Percentiles rank a stretch among this genome's conserved stretches.
These are phyloP conservation scores for Apiotrichum laibachii DNA, from an alignment of 1,284 basidiomycete genomes.

Conservation along the genomic window DNA sequence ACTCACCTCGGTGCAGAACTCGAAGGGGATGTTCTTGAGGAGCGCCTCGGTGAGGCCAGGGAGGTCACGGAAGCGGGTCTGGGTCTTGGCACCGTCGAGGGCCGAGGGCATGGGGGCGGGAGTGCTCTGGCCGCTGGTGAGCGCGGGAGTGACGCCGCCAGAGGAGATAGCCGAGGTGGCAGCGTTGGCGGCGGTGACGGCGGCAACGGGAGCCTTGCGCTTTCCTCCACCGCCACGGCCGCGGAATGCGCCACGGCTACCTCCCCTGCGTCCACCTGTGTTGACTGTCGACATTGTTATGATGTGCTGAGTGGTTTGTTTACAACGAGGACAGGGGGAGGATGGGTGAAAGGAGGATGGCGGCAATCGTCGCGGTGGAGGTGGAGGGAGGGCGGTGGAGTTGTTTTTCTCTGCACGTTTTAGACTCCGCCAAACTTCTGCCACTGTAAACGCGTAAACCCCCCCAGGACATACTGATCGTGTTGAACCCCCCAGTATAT, in stretches of 20 bases:
- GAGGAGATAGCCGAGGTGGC: constrained; percentile 8
- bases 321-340: not conserved
- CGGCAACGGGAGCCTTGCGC: constrained; percentile 4
- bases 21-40: constrained; percentile 42
- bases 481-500: too few species aligned
- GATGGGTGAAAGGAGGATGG: not conserved
- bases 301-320: not conserved
- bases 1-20: constrained; percentile 50
- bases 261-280: not conserved
- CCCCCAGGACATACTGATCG: too few species aligned
- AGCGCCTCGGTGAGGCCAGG: constrained; percentile 24
- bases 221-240: constrained; percentile 4
- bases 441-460: too few species aligned
- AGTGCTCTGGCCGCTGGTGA: constrained; percentile 8
- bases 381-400: not conserved
- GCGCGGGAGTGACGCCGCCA: constrained; percentile 12
- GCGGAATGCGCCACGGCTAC: constrained; percentile 5
- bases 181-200: constrained; percentile 3
- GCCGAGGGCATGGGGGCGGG: not conserved
- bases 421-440: too few species aligned
- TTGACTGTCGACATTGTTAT: constrained; percentile 3
- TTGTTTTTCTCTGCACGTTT: too few species aligned
- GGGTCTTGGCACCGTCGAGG: constrained; percentile 11
- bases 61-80: constrained; percentile 28
- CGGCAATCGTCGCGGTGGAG: not conserved